Percentiles rank a stretch among this genome's conserved stretches.
Conservation (phyloP, 768 basidiomycete genomes). For the Mycena capillaripes region DNA sequence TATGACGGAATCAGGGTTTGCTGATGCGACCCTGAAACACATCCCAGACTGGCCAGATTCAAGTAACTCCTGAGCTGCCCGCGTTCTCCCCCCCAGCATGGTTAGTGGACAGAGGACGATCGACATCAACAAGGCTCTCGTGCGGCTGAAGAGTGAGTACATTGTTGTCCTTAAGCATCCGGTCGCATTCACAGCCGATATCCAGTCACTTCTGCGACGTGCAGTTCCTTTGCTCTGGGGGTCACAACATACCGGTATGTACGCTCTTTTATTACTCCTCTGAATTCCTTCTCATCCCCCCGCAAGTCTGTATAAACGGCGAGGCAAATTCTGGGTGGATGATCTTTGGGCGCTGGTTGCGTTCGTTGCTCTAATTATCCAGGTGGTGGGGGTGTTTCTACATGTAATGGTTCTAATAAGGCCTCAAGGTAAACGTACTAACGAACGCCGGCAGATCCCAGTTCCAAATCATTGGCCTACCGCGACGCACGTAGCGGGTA, state of each 20-base stretch:
- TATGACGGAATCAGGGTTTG: no score
- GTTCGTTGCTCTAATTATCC: neutral
- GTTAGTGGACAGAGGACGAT: no score
- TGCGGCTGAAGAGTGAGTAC: slow-evolving; percentile 11
- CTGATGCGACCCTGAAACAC: no score
- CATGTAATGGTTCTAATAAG: neutral
- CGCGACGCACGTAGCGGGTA: slow-evolving; percentile 12
- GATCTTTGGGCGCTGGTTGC: neutral
- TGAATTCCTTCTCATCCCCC: neutral
- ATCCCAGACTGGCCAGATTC: no score
- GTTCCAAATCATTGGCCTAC: slow-evolving; percentile 10
- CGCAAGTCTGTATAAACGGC: neutral
- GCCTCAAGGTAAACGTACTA: neutral
- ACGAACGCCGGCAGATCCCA: slow-evolving; percentile 11
- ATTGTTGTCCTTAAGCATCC: neutral
- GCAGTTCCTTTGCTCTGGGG: neutral
- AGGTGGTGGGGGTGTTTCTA: neutral
- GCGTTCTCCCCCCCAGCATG: no score
- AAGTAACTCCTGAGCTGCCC: no score
- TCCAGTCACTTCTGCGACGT: neutral
- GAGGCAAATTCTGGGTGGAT: neutral
- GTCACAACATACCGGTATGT: neutral
- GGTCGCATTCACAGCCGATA: neutral
- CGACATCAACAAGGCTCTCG: slow-evolving; percentile 11
- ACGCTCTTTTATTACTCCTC: neutral